These are phyloP conservation scores for Alternaria gansuensis DNA, from an alignment of 2,329 filamentous ascomycete species.

Conservation along the genomic window DNA sequence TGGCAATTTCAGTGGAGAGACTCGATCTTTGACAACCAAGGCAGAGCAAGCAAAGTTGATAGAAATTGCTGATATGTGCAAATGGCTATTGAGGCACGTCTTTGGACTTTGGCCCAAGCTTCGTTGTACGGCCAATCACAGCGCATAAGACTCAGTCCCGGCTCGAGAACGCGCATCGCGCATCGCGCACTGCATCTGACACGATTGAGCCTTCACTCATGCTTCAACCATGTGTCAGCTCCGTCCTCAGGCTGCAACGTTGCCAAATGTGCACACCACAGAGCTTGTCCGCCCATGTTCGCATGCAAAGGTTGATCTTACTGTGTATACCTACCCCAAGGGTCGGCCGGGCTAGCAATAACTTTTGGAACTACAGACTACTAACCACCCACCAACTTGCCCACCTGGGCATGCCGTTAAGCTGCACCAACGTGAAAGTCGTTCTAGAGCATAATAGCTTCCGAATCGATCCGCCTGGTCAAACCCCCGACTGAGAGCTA, in stretches of 20 bases:
- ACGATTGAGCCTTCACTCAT: slow-evolving; percentile 34
- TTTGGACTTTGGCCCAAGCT: slow-evolving; percentile 25
- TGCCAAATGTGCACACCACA: slow-evolving; percentile 23
- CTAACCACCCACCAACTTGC: neutral
- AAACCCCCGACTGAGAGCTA: slow-evolving; percentile 19
- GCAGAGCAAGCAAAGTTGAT: neutral
- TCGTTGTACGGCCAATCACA: slow-evolving; percentile 33
- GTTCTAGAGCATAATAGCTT: slow-evolving; percentile 11
- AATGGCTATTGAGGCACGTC: slow-evolving; percentile 20
- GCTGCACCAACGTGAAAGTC: neutral
- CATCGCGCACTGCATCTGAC: slow-evolving; percentile 28
- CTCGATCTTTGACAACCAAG: neutral
- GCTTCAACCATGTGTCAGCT: slow-evolving; percentile 42
- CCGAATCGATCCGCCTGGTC: slow-evolving; percentile 18
- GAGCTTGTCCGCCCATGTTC: slow-evolving; percentile 19
- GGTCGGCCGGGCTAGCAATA: slow-evolving; percentile 5
- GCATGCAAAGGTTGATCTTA: slow-evolving; percentile 11
- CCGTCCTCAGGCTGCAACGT: slow-evolving; percentile 20
- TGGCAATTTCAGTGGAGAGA: neutral
- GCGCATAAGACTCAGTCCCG: slow-evolving; percentile 16
- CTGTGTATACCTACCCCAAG: too few relatives aligned
- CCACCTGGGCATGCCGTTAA: neutral
- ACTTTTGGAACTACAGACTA: slow-evolving; percentile 12
- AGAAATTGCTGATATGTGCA: slow-evolving; percentile 3
- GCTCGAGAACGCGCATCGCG: slow-evolving; percentile 30